Conservation (phyloP, 228 moss, liverwort and hornwort species). For the Sphagnum magellanicum region DNA sequence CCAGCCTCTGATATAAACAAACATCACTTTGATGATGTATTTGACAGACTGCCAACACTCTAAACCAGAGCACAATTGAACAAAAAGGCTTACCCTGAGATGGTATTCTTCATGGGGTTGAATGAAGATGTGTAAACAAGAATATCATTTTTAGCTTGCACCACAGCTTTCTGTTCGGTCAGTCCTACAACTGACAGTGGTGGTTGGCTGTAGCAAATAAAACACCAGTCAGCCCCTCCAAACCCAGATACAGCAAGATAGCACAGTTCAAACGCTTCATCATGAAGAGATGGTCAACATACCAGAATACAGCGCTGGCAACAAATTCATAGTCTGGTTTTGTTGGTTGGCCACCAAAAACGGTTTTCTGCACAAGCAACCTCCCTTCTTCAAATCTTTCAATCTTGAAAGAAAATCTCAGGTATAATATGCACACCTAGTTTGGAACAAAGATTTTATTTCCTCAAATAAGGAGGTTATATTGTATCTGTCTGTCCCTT, state of each 20-base stretch:
- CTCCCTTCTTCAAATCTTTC: background rate
- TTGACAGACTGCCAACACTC: background rate
- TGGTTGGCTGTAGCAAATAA: slow-evolving; percentile 55
- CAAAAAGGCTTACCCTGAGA: slow-evolving; percentile 55
- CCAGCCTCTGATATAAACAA: background rate
- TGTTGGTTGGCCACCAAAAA: slow-evolving; percentile 47
- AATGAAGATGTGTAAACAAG: slow-evolving; percentile 71
- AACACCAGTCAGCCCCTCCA: slow-evolving; percentile 1
- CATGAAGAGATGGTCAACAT: slow-evolving; percentile 2
- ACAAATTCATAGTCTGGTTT: slow-evolving; percentile 75
- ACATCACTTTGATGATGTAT: background rate
- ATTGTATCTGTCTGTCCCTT: too few relatives aligned
- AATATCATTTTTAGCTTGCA: slow-evolving; percentile 31
- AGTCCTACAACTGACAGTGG: slow-evolving; percentile 73
- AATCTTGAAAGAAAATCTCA: background rate
- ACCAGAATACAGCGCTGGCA: slow-evolving; percentile 88
- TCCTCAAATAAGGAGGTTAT: background rate
- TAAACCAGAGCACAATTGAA: background rate
- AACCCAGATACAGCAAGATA: background rate
- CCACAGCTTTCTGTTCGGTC: slow-evolving; percentile 55
- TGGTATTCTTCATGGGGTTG: slow-evolving; percentile 96
- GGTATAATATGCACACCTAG: background rate
- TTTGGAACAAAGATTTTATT: background rate
- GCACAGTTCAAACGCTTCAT: background rate
- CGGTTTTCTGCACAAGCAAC: slow-evolving; percentile 52